phyloP scores from a whole-genome alignment of 2,329 filamentous ascomycete species.

The Dactylellina sp. region DNA sequence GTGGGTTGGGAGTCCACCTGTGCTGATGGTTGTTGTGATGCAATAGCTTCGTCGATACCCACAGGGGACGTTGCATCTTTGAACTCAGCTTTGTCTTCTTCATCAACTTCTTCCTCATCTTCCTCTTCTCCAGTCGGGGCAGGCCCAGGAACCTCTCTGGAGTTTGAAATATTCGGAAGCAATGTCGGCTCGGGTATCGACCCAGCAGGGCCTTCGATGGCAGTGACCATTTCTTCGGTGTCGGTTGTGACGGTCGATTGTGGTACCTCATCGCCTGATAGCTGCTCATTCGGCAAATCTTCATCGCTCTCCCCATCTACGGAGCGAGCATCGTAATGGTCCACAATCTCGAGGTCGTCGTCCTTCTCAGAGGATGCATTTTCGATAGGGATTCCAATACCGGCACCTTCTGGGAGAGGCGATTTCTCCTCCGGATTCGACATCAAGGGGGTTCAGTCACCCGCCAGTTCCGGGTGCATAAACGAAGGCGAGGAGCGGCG shows the following conservation, averaged over 20 bases:
- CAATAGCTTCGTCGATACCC: neutral
- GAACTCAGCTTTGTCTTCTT: neutral
- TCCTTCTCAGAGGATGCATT: constrained; percentile 8
- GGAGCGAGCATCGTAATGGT: constrained; percentile 15
- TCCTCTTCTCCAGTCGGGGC: neutral
- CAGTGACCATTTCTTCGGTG: neutral
- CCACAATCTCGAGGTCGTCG: constrained; percentile 10
- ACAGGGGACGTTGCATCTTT: constrained; percentile 7
- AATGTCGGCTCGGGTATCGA: constrained; percentile 1
- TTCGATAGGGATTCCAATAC: constrained; percentile 37
- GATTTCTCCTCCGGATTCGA: constrained; percentile 42
- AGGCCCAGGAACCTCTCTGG: constrained; percentile 4
- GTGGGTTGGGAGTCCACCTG: neutral
- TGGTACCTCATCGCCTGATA: neutral
- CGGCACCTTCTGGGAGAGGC: constrained; percentile 40
- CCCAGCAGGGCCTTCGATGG: neutral
- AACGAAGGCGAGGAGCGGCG: neutral
- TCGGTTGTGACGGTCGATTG: constrained; percentile 5
- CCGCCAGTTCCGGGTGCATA: constrained; percentile 40
- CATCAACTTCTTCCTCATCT: no score
- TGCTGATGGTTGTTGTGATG: neutral
- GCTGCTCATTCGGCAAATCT: constrained; percentile 12
- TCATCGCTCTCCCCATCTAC: constrained; percentile 9
- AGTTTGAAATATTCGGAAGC: neutral
- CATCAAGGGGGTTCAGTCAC: constrained; percentile 34